Evolutionary conservation across 2,329 filamentous ascomycete genomes (phyloP), one percentile per base, ranked within the genome.

Genomic region (Ascochyta rabiei): DNA sequence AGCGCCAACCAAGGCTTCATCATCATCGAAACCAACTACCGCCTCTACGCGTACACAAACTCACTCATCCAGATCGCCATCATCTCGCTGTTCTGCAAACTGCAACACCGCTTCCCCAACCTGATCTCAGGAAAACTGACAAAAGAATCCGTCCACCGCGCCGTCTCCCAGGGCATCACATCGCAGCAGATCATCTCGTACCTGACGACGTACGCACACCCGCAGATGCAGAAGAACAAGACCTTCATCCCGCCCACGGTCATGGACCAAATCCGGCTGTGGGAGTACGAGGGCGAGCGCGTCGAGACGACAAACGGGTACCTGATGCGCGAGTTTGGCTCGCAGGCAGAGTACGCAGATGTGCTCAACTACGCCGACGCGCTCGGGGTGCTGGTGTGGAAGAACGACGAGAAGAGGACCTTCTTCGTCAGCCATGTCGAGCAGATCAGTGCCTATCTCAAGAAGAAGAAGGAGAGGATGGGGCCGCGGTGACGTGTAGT

Each of bases 11-110:
- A 87, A 67, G 93, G 93, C 59, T 95, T 91, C 79, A 91, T 99
- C 71, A 93, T 99, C 68, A 86, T 99, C 63, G 95, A 99, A 79
- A 99, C 95, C 8, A 99, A 99, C 78, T 98, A 97, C 79, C 90
- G 95, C 23, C 80, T 99, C 64, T 99, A 99, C 79, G 95, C 95
- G 28, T 99, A 99, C 79, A 98, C 96, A 6, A 89, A 89, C 30
- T 96, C 92, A 0, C 91, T 93, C 0, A 85, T 99, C 0, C 93
- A 97, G 75, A 99, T 98, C 61, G 91, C 92, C 48, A 91, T 99
- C 56, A 87, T 99, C 40, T 88, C 89, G 34, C 88, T 99, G 60
- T 99, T 99, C 79, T 86, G 89, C 45, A 89, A 89, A 56, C 87
- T 99, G 49, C 89, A 88, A 66, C 92, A 93, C 75, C 91, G 95